phyloP scores from a whole-genome alignment of 768 basidiomycete species.

The Hygrophorus pudorinus region DNA sequence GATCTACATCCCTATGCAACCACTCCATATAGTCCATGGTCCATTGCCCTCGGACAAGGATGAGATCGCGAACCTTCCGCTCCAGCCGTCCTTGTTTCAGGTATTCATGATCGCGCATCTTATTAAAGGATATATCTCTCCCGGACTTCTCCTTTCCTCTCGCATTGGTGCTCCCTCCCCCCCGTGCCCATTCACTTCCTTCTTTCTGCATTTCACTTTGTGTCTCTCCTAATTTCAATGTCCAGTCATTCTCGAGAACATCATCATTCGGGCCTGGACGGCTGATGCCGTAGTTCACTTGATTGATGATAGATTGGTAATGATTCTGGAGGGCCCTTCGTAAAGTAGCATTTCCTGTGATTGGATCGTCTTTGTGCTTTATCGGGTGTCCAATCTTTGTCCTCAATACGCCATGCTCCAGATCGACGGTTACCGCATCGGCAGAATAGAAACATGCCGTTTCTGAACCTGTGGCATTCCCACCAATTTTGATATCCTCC shows the following conservation, averaged over 20 bases:
- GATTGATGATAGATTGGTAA: background rate
- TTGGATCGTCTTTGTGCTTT: background rate
- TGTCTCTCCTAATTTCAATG: background rate
- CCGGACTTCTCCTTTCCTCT: too few relatives aligned
- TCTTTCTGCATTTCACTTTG: background rate
- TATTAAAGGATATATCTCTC: background rate
- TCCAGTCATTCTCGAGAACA: conserved; percentile 2
- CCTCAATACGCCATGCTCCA: too few relatives aligned
- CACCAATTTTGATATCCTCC: too few relatives aligned
- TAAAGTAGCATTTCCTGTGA: background rate
- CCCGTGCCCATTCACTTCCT: too few relatives aligned
- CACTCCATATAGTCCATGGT: background rate
- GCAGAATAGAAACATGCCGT: too few relatives aligned
- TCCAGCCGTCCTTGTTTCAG: background rate
- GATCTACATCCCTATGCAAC: too few relatives aligned
- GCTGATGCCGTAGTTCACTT: background rate
- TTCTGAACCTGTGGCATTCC: background rate
- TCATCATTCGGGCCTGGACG: background rate
- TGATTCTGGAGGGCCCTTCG: background rate
- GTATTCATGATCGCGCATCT: background rate
- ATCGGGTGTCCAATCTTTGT: too few relatives aligned
- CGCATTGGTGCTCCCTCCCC: background rate
- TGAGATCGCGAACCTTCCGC: background rate
- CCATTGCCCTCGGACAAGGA: background rate
- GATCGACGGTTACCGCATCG: too few relatives aligned